A percentile compares a stretch with the other conserved stretches of the same genome.
These are phyloP conservation scores for Phytophthora cactorum DNA, from an alignment of 352 stramenopile species.

Conservation along the genomic window DNA sequence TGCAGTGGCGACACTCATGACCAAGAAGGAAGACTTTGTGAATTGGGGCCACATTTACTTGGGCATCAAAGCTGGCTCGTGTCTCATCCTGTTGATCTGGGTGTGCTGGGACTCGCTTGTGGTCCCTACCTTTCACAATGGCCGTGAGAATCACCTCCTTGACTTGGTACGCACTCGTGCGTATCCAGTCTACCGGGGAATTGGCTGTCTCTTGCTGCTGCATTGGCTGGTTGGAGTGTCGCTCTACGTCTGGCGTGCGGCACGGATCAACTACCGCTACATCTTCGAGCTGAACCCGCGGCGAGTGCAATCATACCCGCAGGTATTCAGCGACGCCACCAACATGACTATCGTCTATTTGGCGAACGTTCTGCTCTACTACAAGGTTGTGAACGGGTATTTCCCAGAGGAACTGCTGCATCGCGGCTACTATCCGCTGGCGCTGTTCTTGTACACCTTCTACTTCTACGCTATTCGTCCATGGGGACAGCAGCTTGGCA, in stretches of 20 bases:
- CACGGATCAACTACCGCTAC: conserved; percentile 95
- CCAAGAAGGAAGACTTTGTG: conserved; percentile 73
- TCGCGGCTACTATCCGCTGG: conserved; percentile 92
- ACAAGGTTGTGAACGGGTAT: conserved; percentile 94
- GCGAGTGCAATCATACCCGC: conserved; percentile 80
- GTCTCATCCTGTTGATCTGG: conserved; percentile 88
- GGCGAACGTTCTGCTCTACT: conserved; percentile 95
- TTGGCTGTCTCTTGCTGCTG: conserved; percentile 94
- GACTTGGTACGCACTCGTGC: conserved; percentile 78
- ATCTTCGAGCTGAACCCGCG: conserved; percentile 95
- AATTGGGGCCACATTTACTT: conserved; percentile 87
- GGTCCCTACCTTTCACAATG: conserved; percentile 74
- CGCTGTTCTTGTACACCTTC: conserved; percentile 93
- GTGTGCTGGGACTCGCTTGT: conserved; percentile 96
- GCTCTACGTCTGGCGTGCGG: conserved; percentile 91
- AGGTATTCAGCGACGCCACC: conserved; percentile 96
- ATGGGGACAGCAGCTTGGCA: conserved; percentile 79
- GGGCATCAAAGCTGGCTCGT: conserved; percentile 84
- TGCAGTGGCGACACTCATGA: conserved; percentile 82
- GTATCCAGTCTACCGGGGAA: conserved; percentile 95
- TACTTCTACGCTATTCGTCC: conserved; percentile 93
- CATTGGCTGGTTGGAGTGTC: conserved; percentile 96
- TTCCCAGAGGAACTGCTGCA: conserved; percentile 84
- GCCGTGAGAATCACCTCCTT: conserved; percentile 75
- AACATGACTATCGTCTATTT: conserved; percentile 97